Percentiles rank a stretch among this genome's conserved stretches.
Evolutionary conservation across 1,139 yeast species (phyloP).

Genomic region (Geotrichum candidum): DNA sequence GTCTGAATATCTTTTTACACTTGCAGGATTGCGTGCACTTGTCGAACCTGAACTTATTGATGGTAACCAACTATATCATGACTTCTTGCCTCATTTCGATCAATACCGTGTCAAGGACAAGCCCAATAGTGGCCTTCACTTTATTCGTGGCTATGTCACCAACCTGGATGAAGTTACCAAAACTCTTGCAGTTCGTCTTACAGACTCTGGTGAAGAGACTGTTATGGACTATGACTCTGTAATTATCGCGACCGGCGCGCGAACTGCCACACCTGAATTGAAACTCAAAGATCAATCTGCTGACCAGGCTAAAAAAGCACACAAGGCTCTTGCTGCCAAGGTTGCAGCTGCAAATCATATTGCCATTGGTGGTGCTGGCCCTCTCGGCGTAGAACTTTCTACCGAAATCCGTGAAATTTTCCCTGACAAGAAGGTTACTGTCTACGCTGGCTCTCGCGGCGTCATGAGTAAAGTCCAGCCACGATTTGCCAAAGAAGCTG

Average conservation of each 20-base stretch:
- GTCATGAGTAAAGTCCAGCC: background rate
- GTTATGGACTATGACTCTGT: background rate
- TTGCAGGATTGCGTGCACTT: conserved; percentile 3
- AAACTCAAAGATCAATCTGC: conserved; percentile 43
- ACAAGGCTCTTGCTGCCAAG: background rate
- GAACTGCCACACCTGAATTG: conserved; percentile 2
- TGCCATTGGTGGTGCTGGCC: conserved; percentile 13
- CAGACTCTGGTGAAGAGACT: background rate
- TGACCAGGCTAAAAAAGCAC: background rate
- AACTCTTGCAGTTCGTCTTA: background rate
- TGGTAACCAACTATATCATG: background rate
- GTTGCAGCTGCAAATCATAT: conserved; percentile 1
- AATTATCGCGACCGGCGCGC: conserved; percentile 8
- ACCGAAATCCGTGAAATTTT: conserved; percentile 7
- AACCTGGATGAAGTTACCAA: background rate
- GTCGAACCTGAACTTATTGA: conserved; percentile 11
- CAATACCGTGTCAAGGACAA: background rate
- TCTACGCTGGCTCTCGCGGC: conserved; percentile 10
- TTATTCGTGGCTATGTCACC: conserved; percentile 3
- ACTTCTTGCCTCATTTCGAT: background rate
- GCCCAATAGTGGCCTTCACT: conserved; percentile 10
- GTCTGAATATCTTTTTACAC: conserved; percentile 1
- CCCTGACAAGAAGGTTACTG: conserved; percentile 4
- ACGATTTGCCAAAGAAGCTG: background rate
- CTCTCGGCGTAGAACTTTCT: conserved; percentile 7